phyloP scores from a whole-genome alignment of 805 yeast genomes.

The Alloascoidea hylecoeti region DNA sequence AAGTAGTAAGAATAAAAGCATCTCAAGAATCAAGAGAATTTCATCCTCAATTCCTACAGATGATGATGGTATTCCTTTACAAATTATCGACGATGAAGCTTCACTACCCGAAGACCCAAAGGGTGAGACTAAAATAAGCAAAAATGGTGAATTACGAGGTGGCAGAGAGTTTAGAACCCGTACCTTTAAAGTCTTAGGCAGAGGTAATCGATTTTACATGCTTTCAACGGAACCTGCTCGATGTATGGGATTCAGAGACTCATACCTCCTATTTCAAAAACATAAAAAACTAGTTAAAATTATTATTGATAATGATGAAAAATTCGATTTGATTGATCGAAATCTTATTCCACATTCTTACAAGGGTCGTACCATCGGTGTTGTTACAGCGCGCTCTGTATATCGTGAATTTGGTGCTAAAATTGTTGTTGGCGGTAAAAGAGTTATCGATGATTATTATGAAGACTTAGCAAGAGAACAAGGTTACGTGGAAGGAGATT shows the following conservation, averaged over 20 bases:
- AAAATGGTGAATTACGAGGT: constrained; percentile 51
- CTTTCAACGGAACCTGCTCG: constrained; percentile 94
- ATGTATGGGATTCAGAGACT: constrained; percentile 86
- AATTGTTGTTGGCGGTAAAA: constrained; percentile 65
- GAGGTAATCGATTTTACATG: constrained; percentile 72
- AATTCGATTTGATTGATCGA: constrained; percentile 67
- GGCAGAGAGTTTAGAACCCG: constrained; percentile 56
- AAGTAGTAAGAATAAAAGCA: neutral
- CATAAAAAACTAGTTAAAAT: constrained; percentile 66
- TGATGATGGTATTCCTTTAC: neutral
- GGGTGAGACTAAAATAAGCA: constrained; percentile 65
- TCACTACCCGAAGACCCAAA: constrained; percentile 61
- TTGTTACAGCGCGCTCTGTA: constrained; percentile 82
- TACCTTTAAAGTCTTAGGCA: constrained; percentile 27
- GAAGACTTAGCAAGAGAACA: constrained; percentile 38
- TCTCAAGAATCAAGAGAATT: neutral
- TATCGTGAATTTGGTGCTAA: constrained; percentile 88
- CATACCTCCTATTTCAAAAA: constrained; percentile 78
- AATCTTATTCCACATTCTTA: constrained; percentile 80
- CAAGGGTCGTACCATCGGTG: constrained; percentile 78
- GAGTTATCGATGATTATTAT: constrained; percentile 81
- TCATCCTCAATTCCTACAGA: neutral
- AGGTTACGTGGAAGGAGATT: constrained; percentile 58
- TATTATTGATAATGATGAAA: constrained; percentile 62
- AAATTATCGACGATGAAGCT: constrained; percentile 62